A percentile compares a stretch with the other conserved stretches of the same genome.
These are phyloP conservation scores for Mortierella sp. DNA, from an alignment of 371 early-diverging fungal genomes.

Conservation along the genomic window DNA sequence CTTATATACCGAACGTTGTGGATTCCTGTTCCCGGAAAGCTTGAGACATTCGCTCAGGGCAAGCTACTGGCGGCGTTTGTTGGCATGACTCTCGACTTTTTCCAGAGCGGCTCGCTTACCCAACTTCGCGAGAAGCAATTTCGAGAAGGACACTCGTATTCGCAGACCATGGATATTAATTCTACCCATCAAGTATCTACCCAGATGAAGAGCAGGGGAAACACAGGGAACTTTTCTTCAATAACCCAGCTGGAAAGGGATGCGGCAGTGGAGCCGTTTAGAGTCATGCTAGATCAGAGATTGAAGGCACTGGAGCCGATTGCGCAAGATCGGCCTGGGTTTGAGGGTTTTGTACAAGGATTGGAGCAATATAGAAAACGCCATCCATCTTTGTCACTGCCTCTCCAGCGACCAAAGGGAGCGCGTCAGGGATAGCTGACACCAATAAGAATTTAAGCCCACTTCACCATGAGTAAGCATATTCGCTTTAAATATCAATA, in stretches of 20 bases:
- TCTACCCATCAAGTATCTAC: neutral
- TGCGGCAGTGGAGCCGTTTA: constrained; percentile 39
- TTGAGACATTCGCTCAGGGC: constrained; percentile 47
- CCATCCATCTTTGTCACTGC: constrained; percentile 31
- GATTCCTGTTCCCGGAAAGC: constrained; percentile 50
- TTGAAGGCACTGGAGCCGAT: constrained; percentile 29
- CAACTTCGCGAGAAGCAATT: constrained; percentile 25
- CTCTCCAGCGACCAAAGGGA: constrained; percentile 7
- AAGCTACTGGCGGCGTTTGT: constrained; percentile 44
- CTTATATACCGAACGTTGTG: constrained; percentile 46
- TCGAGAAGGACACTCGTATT: neutral
- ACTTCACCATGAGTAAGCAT: no score
- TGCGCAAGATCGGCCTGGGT: constrained; percentile 49
- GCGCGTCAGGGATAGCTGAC: neutral
- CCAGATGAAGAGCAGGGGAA: no score
- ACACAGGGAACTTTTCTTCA: neutral
- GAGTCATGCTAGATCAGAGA: constrained; percentile 41
- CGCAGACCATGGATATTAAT: constrained; percentile 24
- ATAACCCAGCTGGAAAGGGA: constrained; percentile 31
- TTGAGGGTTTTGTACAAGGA: constrained; percentile 51
- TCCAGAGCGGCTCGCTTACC: constrained; percentile 33
- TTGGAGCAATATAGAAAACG: constrained; percentile 31
- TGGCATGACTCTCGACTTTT: constrained; percentile 44
- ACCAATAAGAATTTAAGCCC: no score
- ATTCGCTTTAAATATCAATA: no score